phyloP scores from a whole-genome alignment of 2,329 filamentous ascomycete species.

The Trichoderma oligosporum region DNA sequence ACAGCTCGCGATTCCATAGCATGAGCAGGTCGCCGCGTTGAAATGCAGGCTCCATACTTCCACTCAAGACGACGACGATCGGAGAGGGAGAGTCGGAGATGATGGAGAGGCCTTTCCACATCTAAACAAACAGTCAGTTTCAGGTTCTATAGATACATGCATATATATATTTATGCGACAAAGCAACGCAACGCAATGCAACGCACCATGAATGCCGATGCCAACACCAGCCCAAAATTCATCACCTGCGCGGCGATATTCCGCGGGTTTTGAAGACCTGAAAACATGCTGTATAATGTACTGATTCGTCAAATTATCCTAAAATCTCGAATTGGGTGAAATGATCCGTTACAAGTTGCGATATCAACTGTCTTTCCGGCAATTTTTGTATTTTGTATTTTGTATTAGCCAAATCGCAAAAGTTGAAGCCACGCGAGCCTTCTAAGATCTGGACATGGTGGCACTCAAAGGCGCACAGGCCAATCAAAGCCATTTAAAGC shows the following conservation, averaged over 20 bases:
- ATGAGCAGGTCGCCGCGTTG: slow-evolving; percentile 73
- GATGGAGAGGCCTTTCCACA: slow-evolving; percentile 87
- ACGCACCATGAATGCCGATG: slow-evolving; percentile 79
- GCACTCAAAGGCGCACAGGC: slow-evolving; percentile 24
- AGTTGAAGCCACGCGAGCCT: slow-evolving; percentile 14
- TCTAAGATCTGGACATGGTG: slow-evolving; percentile 29
- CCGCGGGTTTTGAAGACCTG: slow-evolving; percentile 68
- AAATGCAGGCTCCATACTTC: slow-evolving; percentile 81
- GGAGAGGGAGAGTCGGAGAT: slow-evolving; percentile 70
- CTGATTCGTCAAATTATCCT: too few relatives aligned
- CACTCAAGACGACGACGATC: slow-evolving; percentile 79
- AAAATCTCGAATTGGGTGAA: neutral
- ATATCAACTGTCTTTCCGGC: too few relatives aligned
- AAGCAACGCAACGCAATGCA: neutral
- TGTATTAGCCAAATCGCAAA: neutral
- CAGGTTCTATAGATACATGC: neutral
- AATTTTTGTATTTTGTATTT: too few relatives aligned
- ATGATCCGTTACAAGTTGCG: neutral
- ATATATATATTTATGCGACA: too few relatives aligned
- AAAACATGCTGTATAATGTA: slow-evolving; percentile 60
- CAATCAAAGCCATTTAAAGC: neutral
- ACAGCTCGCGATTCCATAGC: slow-evolving; percentile 68
- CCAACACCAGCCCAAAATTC: slow-evolving; percentile 87
- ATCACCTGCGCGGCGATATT: slow-evolving; percentile 78
- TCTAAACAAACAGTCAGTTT: slow-evolving; percentile 36